A percentile compares a stretch with the other conserved stretches of the same genome.
phyloP scores from a whole-genome alignment of 75 land plant genomes.

The Sequoia sempervirens region DNA sequence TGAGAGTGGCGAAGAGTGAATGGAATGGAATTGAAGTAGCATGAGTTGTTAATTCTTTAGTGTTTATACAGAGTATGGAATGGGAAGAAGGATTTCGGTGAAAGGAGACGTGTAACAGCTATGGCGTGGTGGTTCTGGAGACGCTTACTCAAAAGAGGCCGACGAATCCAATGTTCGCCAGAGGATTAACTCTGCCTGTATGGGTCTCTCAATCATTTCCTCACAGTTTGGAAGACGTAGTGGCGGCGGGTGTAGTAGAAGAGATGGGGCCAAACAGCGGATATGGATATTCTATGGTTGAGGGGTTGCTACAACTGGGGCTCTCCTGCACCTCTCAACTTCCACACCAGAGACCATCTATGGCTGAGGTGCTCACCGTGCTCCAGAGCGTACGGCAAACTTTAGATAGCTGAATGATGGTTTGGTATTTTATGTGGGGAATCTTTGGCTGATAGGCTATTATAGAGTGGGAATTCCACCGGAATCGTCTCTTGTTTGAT shows the following conservation, averaged over 20 bases:
- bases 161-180: conserved; percentile 6
- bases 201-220: conserved; percentile 4
- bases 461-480: too few species aligned
- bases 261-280: neutral
- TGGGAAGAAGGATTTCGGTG: neutral
- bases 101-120: conserved; percentile 30
- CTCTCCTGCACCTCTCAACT: neutral
- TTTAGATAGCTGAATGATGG: too few species aligned
- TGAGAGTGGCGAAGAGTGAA: too few species aligned
- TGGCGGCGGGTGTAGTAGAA: neutral
- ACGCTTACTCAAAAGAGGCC: conserved; percentile 12
- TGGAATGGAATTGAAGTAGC: neutral
- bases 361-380: neutral
- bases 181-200: neutral
- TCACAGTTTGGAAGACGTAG: neutral
- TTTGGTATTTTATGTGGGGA: too few species aligned
- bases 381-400: neutral
- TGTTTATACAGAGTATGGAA: conserved; percentile 17
- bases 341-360: neutral
- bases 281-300: neutral
- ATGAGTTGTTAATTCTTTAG: neutral
- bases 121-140: conserved; percentile 19
- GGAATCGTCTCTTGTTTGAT: too few species aligned
- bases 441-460: too few species aligned
- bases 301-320: neutral